A percentile compares a stretch with the other conserved stretches of the same genome.
phyloP scores from a whole-genome alignment of 2,329 filamentous ascomycete species.

The Uncinocarpus reesii region DNA sequence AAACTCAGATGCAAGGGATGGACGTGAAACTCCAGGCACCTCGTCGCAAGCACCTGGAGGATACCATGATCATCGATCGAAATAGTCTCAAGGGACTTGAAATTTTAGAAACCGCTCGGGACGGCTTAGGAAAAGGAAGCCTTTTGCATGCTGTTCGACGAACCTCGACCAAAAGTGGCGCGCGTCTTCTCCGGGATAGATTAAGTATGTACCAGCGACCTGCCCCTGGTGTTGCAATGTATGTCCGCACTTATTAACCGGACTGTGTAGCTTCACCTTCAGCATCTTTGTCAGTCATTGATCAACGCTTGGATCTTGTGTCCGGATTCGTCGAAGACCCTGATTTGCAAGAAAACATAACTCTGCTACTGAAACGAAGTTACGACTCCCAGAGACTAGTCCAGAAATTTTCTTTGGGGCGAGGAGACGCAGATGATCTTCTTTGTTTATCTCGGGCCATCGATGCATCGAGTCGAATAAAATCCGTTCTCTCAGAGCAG shows the following conservation, averaged over 20 bases:
- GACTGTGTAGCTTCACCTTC: conserved; percentile 58
- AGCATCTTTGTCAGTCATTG: conserved; percentile 71
- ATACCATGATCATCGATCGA: conserved; percentile 83
- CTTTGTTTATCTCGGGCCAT: conserved; percentile 75
- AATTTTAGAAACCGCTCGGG: conserved; percentile 73
- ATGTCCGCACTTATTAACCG: not conserved
- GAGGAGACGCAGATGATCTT: conserved; percentile 86
- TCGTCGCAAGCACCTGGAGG: conserved; percentile 58
- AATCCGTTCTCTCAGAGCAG: conserved; percentile 24
- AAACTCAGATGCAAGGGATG: conserved; percentile 63
- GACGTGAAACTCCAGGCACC: conserved; percentile 78
- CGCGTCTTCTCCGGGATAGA: conserved; percentile 72
- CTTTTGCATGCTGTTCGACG: conserved; percentile 78
- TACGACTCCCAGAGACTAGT: conserved; percentile 82
- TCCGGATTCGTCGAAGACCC: conserved; percentile 58
- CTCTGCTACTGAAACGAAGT: conserved; percentile 58
- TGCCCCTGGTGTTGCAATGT: not conserved
- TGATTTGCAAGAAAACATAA: conserved; percentile 59
- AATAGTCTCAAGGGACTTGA: conserved; percentile 84
- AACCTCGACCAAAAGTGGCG: conserved; percentile 85
- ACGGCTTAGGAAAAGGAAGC: conserved; percentile 69
- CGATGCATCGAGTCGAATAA: conserved; percentile 57
- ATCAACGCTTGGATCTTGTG: conserved; percentile 70
- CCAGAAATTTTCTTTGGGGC: conserved; percentile 85
- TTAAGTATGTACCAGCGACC: conserved; percentile 47